phyloP scores from a whole-genome alignment of 305 asterid species.

The Solanum hybrid region DNA sequence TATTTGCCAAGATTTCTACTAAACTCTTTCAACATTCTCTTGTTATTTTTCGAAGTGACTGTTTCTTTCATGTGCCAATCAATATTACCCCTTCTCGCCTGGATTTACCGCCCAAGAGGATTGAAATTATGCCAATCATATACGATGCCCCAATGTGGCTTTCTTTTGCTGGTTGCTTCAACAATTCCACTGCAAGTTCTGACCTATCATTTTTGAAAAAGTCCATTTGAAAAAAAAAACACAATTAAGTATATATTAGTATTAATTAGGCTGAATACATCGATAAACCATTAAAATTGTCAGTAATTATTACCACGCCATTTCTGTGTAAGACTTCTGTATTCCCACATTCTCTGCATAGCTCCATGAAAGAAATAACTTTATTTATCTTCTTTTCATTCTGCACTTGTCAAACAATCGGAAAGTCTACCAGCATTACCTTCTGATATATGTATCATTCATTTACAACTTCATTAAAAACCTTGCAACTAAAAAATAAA shows the following conservation, averaged over 20 bases:
- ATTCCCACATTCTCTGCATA: background rate
- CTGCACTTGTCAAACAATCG: background rate
- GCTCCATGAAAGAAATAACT: background rate
- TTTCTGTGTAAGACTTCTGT: background rate
- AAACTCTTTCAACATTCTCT: background rate
- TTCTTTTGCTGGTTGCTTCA: slow-evolving; percentile 3
- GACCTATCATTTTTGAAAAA: slow-evolving; percentile 3
- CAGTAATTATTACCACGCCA: slow-evolving; percentile 3
- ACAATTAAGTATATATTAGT: background rate
- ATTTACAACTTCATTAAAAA: background rate
- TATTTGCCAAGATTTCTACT: background rate
- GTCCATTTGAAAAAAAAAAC: background rate
- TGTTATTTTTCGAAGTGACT: background rate
- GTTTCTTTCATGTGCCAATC: slow-evolving; percentile 4
- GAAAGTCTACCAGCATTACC: background rate
- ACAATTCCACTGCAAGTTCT: background rate
- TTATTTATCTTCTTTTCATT: background rate
- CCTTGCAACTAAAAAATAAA: slow-evolving; percentile 9
- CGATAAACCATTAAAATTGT: background rate
- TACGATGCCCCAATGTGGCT: slow-evolving; percentile 18
- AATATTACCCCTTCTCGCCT: background rate
- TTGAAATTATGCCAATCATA: background rate
- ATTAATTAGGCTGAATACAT: background rate
- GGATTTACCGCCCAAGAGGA: background rate
- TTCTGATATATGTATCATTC: slow-evolving; percentile 2